A percentile compares a stretch with the other conserved stretches of the same genome.
phyloP scores from a whole-genome alignment of 768 basidiomycete genomes.

The Punctularia strigosozonata region DNA sequence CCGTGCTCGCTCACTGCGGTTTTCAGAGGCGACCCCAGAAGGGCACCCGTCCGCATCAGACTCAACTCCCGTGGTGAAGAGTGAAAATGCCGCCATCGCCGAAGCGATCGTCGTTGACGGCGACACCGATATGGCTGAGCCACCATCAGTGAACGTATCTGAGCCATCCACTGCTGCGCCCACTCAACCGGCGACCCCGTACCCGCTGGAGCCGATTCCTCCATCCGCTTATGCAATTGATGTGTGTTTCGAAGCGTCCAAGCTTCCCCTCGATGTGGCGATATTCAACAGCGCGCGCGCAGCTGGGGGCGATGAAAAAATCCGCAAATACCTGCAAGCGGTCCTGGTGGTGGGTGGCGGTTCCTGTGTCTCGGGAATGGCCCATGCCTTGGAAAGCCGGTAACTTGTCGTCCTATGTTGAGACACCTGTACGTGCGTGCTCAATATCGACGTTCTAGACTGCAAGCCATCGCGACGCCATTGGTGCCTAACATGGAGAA shows the following conservation, averaged over 20 bases:
- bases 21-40: no score
- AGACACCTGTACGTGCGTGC: background rate
- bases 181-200: background rate
- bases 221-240: constrained; percentile 50
- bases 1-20: no score
- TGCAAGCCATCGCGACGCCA: constrained; percentile 78
- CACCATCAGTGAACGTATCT: no score
- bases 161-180: no score
- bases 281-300: constrained; percentile 89
- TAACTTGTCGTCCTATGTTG: constrained; percentile 18
- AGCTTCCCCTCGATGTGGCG: constrained; percentile 84
- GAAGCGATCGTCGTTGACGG: no score
- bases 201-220: constrained; percentile 10
- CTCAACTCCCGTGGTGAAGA: no score
- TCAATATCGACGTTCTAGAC: constrained; percentile 22
- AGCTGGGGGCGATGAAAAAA: constrained; percentile 79
- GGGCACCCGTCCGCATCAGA: no score
- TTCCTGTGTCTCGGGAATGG: constrained; percentile 70
- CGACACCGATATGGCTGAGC: no score
- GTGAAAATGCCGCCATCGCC: no score
- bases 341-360: constrained; percentile 84
- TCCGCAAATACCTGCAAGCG: constrained; percentile 79
- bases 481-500: constrained; percentile 77
- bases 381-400: constrained; percentile 84
- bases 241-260: constrained; percentile 75